A percentile compares a stretch with the other conserved stretches of the same genome.
Conservation (phyloP, 2,329 filamentous ascomycete genomes). For the Helicocarpus griseus region DNA sequence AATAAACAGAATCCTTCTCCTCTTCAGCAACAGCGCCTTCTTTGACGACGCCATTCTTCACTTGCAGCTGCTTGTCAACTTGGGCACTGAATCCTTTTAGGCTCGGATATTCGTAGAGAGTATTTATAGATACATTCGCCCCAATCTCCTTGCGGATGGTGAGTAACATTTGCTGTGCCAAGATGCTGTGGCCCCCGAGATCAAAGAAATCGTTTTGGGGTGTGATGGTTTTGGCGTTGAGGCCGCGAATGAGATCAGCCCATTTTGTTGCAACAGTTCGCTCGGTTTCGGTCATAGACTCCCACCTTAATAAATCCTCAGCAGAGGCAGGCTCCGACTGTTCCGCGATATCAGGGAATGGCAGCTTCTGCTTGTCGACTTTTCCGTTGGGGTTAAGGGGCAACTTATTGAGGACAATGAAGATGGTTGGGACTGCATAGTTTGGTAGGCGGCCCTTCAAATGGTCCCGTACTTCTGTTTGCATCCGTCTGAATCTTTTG, state of each 20-base stretch:
- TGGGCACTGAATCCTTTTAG: conserved; percentile 41
- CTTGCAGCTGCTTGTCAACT: conserved; percentile 43
- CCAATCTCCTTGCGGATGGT: conserved; percentile 41
- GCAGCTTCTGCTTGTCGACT: conserved; percentile 67
- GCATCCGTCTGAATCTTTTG: conserved; percentile 51
- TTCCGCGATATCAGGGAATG: conserved; percentile 68
- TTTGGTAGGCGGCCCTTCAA: conserved; percentile 4
- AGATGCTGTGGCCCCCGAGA: conserved; percentile 67
- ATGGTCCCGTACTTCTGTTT: conserved; percentile 16
- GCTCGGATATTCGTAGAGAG: conserved; percentile 18
- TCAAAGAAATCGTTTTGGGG: conserved; percentile 64
- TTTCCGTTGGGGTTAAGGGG: conserved; percentile 77
- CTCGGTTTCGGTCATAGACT: conserved; percentile 47
- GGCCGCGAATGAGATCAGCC: conserved; percentile 57
- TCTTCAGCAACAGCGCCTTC: conserved; percentile 39
- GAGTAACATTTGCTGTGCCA: conserved; percentile 73
- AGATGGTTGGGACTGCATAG: conserved; percentile 66
- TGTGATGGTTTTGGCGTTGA: conserved; percentile 58
- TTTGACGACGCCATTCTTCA: conserved; percentile 27
- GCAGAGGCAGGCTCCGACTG: conserved; percentile 41
- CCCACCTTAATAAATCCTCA: conserved; percentile 1
- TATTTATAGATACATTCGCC: conserved; percentile 15
- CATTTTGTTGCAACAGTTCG: conserved; percentile 60
- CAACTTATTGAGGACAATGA: conserved; percentile 62
- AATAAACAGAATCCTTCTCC: conserved; percentile 42